These are phyloP conservation scores for Coemansia aciculifera DNA, from an alignment of 192 early-diverging fungal species.

Conservation along the genomic window DNA sequence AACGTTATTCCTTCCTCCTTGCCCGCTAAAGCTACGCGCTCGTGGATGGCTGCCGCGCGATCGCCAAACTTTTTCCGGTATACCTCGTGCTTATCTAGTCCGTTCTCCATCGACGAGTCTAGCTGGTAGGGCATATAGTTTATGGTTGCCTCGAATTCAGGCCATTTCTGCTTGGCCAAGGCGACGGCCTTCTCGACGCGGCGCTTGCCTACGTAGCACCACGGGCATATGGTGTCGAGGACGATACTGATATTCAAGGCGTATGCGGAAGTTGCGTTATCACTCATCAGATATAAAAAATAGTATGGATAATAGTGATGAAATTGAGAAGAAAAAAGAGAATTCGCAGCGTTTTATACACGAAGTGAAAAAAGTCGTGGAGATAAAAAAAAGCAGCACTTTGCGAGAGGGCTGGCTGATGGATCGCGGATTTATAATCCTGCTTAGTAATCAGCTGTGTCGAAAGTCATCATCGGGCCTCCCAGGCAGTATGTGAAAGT, in stretches of 20 bases:
- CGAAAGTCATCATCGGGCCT: background rate
- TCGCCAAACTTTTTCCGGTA: slow-evolving; percentile 72
- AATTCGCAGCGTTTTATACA: slow-evolving; percentile 1
- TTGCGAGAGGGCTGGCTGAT: background rate
- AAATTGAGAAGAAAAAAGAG: background rate
- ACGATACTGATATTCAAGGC: slow-evolving; percentile 63
- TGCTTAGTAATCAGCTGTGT: background rate
- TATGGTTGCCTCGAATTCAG: slow-evolving; percentile 60
- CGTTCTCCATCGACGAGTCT: slow-evolving; percentile 56
- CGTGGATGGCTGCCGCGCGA: slow-evolving; percentile 56
- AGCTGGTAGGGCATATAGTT: slow-evolving; percentile 72
- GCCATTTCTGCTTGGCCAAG: slow-evolving; percentile 48
- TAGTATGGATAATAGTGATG: background rate
- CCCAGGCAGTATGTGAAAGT: background rate
- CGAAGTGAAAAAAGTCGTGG: background rate
- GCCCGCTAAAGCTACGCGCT: slow-evolving; percentile 59
- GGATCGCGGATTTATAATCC: background rate
- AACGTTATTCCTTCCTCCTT: slow-evolving; percentile 68
- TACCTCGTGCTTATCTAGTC: slow-evolving; percentile 55
- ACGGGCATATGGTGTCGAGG: slow-evolving; percentile 71
- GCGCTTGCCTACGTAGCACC: slow-evolving; percentile 78
- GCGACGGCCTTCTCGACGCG: slow-evolving; percentile 66
- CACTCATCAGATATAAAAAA: slow-evolving; percentile 1
- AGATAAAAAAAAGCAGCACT: background rate
- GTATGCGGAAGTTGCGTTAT: slow-evolving; percentile 16